A percentile compares a stretch with the other conserved stretches of the same genome.
Conservation (phyloP, 345 rosid species). For the Salix purpurea region DNA sequence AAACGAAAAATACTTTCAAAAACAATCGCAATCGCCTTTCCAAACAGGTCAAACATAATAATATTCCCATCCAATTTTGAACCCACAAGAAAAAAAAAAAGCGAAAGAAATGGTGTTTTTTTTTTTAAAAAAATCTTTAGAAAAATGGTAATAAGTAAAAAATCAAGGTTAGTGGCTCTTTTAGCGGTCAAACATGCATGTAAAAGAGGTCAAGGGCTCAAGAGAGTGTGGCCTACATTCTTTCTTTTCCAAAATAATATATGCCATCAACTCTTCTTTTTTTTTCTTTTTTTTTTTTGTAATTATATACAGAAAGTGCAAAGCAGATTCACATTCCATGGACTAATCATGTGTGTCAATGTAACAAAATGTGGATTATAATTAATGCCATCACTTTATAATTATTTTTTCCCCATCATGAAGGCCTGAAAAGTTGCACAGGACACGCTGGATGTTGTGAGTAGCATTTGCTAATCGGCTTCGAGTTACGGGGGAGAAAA, state of each 20-base stretch:
- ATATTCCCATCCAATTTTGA: neutral
- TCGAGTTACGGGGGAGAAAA: neutral
- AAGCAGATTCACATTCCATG: neutral
- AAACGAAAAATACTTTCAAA: too few relatives aligned
- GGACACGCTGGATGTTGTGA: neutral
- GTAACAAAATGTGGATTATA: neutral
- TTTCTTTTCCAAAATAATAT: neutral
- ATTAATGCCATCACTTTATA: neutral
- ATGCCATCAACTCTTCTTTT: too few relatives aligned
- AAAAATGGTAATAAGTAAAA: neutral
- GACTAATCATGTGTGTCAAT: neutral
- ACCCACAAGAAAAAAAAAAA: neutral
- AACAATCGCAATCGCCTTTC: too few relatives aligned
- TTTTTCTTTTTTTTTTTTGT: neutral
- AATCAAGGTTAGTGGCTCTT: neutral
- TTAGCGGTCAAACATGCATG: neutral
- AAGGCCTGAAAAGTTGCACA: neutral
- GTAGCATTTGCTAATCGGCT: neutral
- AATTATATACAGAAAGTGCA: neutral
- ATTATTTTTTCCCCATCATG: neutral
- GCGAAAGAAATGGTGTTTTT: neutral
- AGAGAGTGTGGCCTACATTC: neutral
- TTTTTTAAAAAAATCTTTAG: too few relatives aligned
- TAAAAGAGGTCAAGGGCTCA: neutral
- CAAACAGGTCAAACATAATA: neutral